Evolutionary conservation across 1,139 yeast species (phyloP), one percentile per base, ranked within the genome.

Genomic region (Yamadazyma mexicana): DNA sequence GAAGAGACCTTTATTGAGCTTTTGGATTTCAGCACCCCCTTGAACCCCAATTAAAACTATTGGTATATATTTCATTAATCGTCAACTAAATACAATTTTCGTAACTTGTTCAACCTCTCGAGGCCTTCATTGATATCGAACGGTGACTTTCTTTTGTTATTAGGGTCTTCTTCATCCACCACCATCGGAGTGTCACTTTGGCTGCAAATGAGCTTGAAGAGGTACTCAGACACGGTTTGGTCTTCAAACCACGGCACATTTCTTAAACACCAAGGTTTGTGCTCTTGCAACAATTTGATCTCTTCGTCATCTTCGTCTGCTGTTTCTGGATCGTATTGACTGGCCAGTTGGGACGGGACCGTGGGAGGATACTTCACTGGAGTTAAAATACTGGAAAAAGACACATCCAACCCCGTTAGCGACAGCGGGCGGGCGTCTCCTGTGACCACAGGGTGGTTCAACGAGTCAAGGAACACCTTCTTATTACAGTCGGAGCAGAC

Each of bases 1-100:
- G 82, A 79, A 40, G 76, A 77, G 27, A 85, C 81, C 0, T 73
- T 66, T 47, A 82, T 92, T 47, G 97, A 91, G 59, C 85, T 92
- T 30, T 67, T 89, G 40, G 97, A 91, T 56, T 92, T 91, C 62
- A 83, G 85, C 48, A 63, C 63, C 17, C 76, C 79, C 26, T 57
- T 59, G 40, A 34, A 39, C 17, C 30, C 33, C 20, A 18, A 30
- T 16, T 25, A 15, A 17, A 12, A 30, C 10, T 4, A 4, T 5
- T 27, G 33, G 24, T 7, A 32, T 12, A 12, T 31, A 28, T 30
- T 31, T 33, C 38, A 40, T 40, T 40, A 40, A 33, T 48, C 56
- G 37, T 61, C 65, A 31, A 56, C 60, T 34, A 48, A 39, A 46
- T 67, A 69, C 26, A 69, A 47, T 42, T 61, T 64, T 23, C 73